Base-by-base conservation (phyloP, 169 alveolate species). In the Eimeria brunetti region DNA sequence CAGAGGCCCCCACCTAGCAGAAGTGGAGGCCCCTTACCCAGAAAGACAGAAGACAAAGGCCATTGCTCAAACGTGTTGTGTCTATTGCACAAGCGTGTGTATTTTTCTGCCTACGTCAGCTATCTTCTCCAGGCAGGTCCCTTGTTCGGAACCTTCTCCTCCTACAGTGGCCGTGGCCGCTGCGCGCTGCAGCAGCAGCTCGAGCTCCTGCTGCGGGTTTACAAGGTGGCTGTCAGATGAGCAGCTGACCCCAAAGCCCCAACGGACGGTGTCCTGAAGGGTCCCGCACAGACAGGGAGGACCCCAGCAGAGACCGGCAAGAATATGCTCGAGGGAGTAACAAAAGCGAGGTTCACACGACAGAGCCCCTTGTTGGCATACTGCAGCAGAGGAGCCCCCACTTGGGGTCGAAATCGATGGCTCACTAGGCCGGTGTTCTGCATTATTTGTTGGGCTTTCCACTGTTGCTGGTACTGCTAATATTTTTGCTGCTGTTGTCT, bases 121-220 rank as follows among this genome's bases (percentile, higher is more conserved):
- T 1, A 49, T 30, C 88, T 78, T 78, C 67, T 46, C 46, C 12
- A 20, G 36, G 33, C 44, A 11, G 38, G 67, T 46, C 22, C 12
- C 60, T 12, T 78, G 88, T 46, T 18, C 41, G 69, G 88, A 6
- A 20, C 49, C 51, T n/a, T 78, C 88, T 33, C 49, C 88, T 46
- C 30, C 46, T 33, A 30, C 58, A 27, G 88, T 41, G 49, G 81
- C 58, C 58, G 83, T 75, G 14, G 51, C 60, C 27, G 93, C 83
- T 41, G 93, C 93, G 6, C 81, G 83, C 93, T 86, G 93, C 81
- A 86, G 83, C 93, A 86, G 62, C 30, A 86, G 83, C 93, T 86
- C 93, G 36, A 86, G 93, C 44, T 86, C 93, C 12, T 86, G 93
- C 64, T 86, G 93, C 83, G 93, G 93, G 62, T 86, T 86, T 62